Evolutionary conservation across 2,329 filamentous ascomycete genomes (phyloP).

Genomic region (Alternaria sp.): DNA sequence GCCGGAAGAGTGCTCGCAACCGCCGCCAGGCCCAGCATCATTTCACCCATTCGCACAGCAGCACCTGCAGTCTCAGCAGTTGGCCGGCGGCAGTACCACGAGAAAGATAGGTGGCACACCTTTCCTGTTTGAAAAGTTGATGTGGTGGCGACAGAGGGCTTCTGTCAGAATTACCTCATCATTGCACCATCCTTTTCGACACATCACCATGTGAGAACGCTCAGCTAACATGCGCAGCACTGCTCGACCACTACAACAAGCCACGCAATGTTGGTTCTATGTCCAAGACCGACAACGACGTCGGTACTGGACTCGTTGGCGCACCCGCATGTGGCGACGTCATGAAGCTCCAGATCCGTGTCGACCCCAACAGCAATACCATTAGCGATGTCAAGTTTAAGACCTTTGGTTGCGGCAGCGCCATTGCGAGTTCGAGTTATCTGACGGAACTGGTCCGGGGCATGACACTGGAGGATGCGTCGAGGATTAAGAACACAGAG

Average conservation of each 20-base stretch:
- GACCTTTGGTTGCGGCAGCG: conserved; percentile 93
- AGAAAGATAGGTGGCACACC: conserved; percentile 65
- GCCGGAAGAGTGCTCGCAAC: conserved; percentile 61
- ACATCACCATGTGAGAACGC: conserved; percentile 21
- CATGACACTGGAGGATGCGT: conserved; percentile 95
- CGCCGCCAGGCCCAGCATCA: conserved; percentile 60
- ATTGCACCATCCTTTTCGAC: conserved; percentile 8
- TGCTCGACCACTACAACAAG: conserved; percentile 81
- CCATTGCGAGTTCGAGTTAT: conserved; percentile 94
- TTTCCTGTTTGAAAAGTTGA: conserved; percentile 2
- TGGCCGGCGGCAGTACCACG: conserved; percentile 66
- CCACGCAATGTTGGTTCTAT: conserved; percentile 82
- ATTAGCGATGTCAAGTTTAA: conserved; percentile 98
- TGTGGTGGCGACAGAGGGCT: conserved; percentile 25
- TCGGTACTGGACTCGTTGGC: conserved; percentile 89
- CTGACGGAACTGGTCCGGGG: conserved; percentile 93
- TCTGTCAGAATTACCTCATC: conserved; percentile 15
- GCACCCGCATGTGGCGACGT: conserved; percentile 93
- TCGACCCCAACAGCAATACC: conserved; percentile 85
- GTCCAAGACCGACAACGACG: conserved; percentile 79
- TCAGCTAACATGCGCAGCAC: conserved; percentile 57
- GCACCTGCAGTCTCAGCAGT: conserved; percentile 53
- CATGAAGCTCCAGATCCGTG: conserved; percentile 92
- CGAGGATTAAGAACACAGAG: conserved; percentile 93
- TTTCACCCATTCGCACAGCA: conserved; percentile 56